A percentile compares a stretch with the other conserved stretches of the same genome.
These are phyloP conservation scores for Telopea speciosissima DNA, from an alignment of 177 flowering plant species.

Conservation along the genomic window DNA sequence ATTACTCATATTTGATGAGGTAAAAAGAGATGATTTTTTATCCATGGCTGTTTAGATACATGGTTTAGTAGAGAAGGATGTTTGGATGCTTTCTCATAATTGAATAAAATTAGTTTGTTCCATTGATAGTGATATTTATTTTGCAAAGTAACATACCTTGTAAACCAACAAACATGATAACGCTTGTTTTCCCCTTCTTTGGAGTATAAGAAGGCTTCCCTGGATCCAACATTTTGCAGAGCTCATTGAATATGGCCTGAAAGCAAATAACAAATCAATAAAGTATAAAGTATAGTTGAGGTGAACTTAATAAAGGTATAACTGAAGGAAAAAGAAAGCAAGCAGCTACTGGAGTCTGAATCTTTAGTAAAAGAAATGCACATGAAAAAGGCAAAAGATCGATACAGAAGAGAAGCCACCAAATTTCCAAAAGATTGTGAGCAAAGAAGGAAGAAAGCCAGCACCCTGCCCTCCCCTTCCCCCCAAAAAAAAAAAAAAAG, in stretches of 20 bases:
- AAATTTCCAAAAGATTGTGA: neutral
- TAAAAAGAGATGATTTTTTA: neutral
- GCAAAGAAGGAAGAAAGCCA: neutral
- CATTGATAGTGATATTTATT: neutral
- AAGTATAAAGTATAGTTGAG: neutral
- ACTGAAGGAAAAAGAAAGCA: neutral
- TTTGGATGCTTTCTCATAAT: neutral
- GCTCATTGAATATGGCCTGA: constrained; percentile 89
- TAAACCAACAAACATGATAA: constrained; percentile 91
- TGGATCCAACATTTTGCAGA: constrained; percentile 85
- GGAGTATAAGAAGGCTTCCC: constrained; percentile 88
- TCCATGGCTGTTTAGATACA: neutral
- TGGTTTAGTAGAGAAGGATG: neutral
- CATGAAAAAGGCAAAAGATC: neutral
- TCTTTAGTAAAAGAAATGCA: neutral
- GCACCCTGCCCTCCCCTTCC: neutral
- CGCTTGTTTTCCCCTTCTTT: constrained; percentile 75
- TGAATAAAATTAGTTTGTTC: neutral
- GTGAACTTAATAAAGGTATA: neutral
- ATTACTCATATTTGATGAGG: neutral
- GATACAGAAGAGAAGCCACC: constrained; percentile 1
- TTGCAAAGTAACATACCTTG: constrained; percentile 54
- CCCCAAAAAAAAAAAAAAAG: neutral
- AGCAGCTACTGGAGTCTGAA: neutral
- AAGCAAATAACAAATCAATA: constrained; percentile 4